Base-by-base conservation (phyloP, 208 protist species). In the Wallacemonas rigidus region DNA sequence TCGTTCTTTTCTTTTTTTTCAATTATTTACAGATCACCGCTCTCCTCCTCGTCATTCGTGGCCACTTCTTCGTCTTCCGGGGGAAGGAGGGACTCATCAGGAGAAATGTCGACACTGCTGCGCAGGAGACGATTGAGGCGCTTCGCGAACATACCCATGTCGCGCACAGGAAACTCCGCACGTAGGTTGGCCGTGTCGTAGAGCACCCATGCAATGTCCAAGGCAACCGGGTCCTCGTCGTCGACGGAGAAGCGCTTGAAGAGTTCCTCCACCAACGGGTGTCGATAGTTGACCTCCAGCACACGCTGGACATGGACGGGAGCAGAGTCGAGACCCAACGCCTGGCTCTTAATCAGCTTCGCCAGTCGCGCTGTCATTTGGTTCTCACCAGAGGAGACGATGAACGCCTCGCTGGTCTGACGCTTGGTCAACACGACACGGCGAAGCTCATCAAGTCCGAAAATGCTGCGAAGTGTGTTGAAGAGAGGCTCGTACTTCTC, bases 241-340 rank as follows among this genome's bases (percentile, higher is more conserved):
- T 98, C 84, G 6, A 85, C 89, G 38, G 92, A 65, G 67, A 98
- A 82, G 58, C 91, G 84, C 14, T 85, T 72, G 75, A 93, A 90
- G 11, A 99, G 85, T 61, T 98, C 86, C 9, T 90, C 71, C 35
- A 99, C 94, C 15, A 99, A 82, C 5, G 98, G 94, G 80, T 99
- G 98, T 53, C 89, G 83, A 62, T 99, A 94, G 92, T 99, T 99
- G 76, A 99, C 83, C 88, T 99, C 98, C 53, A 99, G 75, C 45
- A 97, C 98, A 60, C 93, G 95, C 75, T 97, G 87, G 36, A 90
- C 86, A 35, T 78, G 81, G 41, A 85, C 71, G 14, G 72, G 69
- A n/a, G 79, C 51, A 2, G 45, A 54, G 40, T 88, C 83, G n/a
- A 61, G 47, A 60, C 84, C 76, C 47, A 98, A 78, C 4, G 95